Percentiles rank a stretch among this genome's conserved stretches.
Evolutionary conservation across 2,329 filamentous ascomycete genomes (phyloP).

Genomic region (Fusarium abutilonis): DNA sequence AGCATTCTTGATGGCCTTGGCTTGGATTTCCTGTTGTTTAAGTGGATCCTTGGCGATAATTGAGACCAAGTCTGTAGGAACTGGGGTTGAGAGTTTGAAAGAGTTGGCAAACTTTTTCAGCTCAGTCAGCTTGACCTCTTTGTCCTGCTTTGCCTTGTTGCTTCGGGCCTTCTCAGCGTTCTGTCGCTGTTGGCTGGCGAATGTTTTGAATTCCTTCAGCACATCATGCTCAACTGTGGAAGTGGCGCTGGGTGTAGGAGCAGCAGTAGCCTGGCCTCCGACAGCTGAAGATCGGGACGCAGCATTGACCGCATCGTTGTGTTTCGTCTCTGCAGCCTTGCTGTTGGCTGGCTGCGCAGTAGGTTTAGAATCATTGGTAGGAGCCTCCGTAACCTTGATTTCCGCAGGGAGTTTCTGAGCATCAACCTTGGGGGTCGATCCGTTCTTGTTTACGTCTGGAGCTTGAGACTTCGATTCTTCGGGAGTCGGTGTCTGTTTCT

Average conservation of each 20-base stretch:
- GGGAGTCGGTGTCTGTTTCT: slow-evolving; percentile 47
- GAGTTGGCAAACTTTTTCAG: slow-evolving; percentile 92
- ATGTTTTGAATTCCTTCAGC: slow-evolving; percentile 70
- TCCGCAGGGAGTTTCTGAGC: slow-evolving; percentile 42
- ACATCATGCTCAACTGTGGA: slow-evolving; percentile 71
- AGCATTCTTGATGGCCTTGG: slow-evolving; percentile 82
- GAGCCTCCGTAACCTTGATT: slow-evolving; percentile 42
- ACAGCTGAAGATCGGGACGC: slow-evolving; percentile 50
- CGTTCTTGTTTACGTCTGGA: slow-evolving; percentile 48
- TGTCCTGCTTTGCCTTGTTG: slow-evolving; percentile 75
- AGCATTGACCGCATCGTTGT: slow-evolving; percentile 41
- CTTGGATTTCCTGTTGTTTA: slow-evolving; percentile 93
- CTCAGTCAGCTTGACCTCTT: slow-evolving; percentile 92
- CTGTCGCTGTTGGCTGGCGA: slow-evolving; percentile 66
- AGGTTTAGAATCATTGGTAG: slow-evolving; percentile 46
- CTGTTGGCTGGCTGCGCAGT: slow-evolving; percentile 46
- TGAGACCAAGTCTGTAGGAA: slow-evolving; percentile 88
- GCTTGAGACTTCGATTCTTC: slow-evolving; percentile 44
- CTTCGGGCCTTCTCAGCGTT: slow-evolving; percentile 66
- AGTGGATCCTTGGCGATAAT: slow-evolving; percentile 97
- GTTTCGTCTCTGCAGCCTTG: slow-evolving; percentile 48
- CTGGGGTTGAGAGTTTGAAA: slow-evolving; percentile 94
- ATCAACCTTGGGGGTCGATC: slow-evolving; percentile 44
- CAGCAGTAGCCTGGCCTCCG: slow-evolving; percentile 54
- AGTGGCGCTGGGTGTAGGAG: slow-evolving; percentile 62